Evolutionary conservation across 129 eudicot genomes (phyloP).

Genomic region (Artemisia annua): DNA sequence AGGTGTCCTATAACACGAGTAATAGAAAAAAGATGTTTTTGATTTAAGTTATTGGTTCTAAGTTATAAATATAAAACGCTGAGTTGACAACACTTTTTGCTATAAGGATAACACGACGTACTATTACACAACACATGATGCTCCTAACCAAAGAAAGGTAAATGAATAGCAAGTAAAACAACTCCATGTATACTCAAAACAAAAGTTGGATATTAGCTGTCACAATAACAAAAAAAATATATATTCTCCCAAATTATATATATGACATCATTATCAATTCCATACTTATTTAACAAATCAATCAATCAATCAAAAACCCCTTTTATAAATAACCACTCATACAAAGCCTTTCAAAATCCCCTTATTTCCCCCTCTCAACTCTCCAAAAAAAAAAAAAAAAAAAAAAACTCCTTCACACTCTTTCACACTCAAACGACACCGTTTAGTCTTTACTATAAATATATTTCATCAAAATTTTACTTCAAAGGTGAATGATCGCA

Average conservation of each 20-base stretch:
- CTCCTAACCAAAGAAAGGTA: too few species aligned
- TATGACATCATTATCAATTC: constrained; percentile 10
- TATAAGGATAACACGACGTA: too few species aligned
- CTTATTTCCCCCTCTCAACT: constrained; percentile 32
- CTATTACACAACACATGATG: too few species aligned
- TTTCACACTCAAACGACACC: background rate
- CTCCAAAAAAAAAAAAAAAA: constrained; percentile 5
- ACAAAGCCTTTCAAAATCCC: constrained; percentile 45
- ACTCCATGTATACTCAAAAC: constrained; percentile 19
- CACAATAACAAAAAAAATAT: constrained; percentile 22
- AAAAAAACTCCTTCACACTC: background rate
- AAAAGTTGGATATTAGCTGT: constrained; percentile 86
- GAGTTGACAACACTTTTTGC: too few species aligned
- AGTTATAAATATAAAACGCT: too few species aligned
- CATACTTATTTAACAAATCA: background rate
- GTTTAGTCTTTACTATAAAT: too few species aligned
- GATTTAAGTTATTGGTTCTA: too few species aligned
- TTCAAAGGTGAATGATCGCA: too few species aligned
- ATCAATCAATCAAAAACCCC: background rate
- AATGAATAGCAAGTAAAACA: background rate
- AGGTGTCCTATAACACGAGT: too few species aligned
- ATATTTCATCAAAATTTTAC: too few species aligned
- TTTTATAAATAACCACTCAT: constrained; percentile 33
- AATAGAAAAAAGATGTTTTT: too few species aligned
- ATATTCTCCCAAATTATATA: constrained; percentile 9